phyloP scores from a whole-genome alignment of 2,329 filamentous ascomycete genomes.

The Alternaria sp. region DNA sequence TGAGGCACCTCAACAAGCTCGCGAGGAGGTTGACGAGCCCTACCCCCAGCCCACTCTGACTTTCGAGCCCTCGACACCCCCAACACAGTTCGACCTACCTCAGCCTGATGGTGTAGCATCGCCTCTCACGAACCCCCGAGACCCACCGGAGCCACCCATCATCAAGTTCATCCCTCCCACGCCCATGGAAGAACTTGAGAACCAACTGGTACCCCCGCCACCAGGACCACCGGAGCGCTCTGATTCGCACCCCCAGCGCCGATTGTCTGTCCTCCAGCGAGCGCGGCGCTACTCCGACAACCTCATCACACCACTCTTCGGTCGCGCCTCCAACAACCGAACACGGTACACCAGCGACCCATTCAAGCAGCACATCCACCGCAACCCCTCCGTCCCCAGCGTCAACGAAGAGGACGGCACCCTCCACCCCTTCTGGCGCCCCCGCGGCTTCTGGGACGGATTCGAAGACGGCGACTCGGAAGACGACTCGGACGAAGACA shows the following conservation, averaged over 20 bases:
- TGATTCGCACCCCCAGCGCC: conserved; percentile 45
- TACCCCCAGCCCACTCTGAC: conserved; percentile 35
- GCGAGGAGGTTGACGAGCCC: conserved; percentile 8
- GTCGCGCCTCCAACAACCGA: conserved; percentile 33
- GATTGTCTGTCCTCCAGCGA: conserved; percentile 50
- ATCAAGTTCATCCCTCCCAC: conserved; percentile 63
- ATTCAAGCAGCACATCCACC: conserved; percentile 19
- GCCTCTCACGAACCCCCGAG: conserved; percentile 64
- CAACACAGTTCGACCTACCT: conserved; percentile 36
- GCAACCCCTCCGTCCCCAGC: conserved; percentile 32
- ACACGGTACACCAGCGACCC: conserved; percentile 30
- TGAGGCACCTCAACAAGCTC: conserved; percentile 14
- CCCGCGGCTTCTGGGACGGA: conserved; percentile 68
- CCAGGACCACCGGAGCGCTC: conserved; percentile 41
- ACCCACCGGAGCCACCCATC: conserved; percentile 63
- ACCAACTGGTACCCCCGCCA: conserved; percentile 42
- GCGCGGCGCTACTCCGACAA: conserved; percentile 56
- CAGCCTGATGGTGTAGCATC: conserved; percentile 55
- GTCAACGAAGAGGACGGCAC: conserved; percentile 52
- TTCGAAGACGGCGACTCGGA: conserved; percentile 52
- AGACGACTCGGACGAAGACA: conserved; percentile 39
- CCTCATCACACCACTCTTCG: conserved; percentile 51
- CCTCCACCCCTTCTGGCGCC: conserved; percentile 68
- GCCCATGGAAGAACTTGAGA: conserved; percentile 55
- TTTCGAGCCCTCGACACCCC: conserved; percentile 46